A percentile compares a stretch with the other conserved stretches of the same genome.
Evolutionary conservation across 441 rosid species (phyloP).

Genomic region (Eutrema salsugineum): DNA sequence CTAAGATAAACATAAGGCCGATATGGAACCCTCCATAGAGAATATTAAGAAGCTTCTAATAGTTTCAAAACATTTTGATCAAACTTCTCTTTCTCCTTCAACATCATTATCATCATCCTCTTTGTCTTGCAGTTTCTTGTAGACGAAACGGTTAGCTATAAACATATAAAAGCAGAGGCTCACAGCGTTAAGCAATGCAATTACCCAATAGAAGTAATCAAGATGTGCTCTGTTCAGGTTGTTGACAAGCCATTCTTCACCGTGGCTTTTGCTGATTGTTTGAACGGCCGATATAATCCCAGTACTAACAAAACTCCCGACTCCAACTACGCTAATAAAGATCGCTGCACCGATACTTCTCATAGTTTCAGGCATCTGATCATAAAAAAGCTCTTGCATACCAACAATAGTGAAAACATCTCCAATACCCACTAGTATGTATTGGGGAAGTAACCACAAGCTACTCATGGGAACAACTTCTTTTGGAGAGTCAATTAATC

Average conservation of each 20-base stretch:
- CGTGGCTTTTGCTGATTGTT: slow-evolving; percentile 35
- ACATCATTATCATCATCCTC: background rate
- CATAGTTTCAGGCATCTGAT: slow-evolving; percentile 72
- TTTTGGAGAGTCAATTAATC: slow-evolving; percentile 47
- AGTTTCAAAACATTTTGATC: background rate
- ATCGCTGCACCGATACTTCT: slow-evolving; percentile 88
- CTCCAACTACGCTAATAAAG: slow-evolving; percentile 54
- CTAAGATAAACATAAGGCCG: background rate
- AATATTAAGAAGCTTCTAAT: background rate
- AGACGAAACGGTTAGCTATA: slow-evolving; percentile 57
- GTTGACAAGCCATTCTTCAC: slow-evolving; percentile 56
- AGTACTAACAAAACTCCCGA: slow-evolving; percentile 69
- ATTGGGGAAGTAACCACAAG: slow-evolving; percentile 83
- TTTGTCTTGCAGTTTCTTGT: slow-evolving; percentile 50
- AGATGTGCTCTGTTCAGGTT: slow-evolving; percentile 64
- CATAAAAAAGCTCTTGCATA: slow-evolving; percentile 79
- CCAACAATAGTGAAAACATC: slow-evolving; percentile 70
- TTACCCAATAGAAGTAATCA: slow-evolving; percentile 61
- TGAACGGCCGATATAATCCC: slow-evolving; percentile 52
- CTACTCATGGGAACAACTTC: slow-evolving; percentile 57
- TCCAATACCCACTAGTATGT: slow-evolving; percentile 47
- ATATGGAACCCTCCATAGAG: background rate
- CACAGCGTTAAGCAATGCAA: slow-evolving; percentile 55
- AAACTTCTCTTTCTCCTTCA: slow-evolving; percentile 14
- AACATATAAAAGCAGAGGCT: slow-evolving; percentile 52